Evolutionary conservation across 352 stramenopile species (phyloP), one percentile per base, ranked within the genome.

Genomic region (Globisporangium canariense): DNA sequence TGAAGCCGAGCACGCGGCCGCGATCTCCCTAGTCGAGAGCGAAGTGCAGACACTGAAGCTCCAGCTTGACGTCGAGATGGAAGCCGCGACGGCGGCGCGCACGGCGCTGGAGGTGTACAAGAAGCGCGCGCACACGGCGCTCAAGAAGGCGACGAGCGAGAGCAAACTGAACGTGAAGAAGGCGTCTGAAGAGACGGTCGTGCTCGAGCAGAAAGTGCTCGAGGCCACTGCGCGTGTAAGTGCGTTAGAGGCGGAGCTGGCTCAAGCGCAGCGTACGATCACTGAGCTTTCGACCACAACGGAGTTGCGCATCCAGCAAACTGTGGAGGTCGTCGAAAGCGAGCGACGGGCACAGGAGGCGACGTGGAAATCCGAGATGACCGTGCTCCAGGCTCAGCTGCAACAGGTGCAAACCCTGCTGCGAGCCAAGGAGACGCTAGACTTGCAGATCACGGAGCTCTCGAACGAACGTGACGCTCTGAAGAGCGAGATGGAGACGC

Each of bases 21-120:
- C 20, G 3, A 53, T 76, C 43, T 28, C 64, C 49, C 60, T 73
- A 51, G 52, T 83, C 2, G 65, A 81, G 40, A 67, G 59, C 10
- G 65, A 79, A 32, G 32, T 77, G 5, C 38, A 46, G 9, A 51
- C 75, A 18, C 46, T 85, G 14, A 67, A 71, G 49, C 34, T 68
- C 1, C 66, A 89, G 64, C 60, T 88, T 4, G 57, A 80, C 46
- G 55, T 76, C 11, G 81, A 91, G 69, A 79, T 70, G 32, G 79
- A 89, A 51, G 81, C 67, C 13, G 73, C 82, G 0, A 71, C 67
- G 34, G 77, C 81, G 36, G 79, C 81, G 3, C 73, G 77, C 0
- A 67, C 71, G 4, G 83, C 84, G n/a, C 72, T 94, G 18, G 85
- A 91, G 63, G 77, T 75, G 49, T 94, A 94, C 73, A 92, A 90